Conservation (phyloP, 148 eudicot species). For the Simmondsia chinensis region DNA sequence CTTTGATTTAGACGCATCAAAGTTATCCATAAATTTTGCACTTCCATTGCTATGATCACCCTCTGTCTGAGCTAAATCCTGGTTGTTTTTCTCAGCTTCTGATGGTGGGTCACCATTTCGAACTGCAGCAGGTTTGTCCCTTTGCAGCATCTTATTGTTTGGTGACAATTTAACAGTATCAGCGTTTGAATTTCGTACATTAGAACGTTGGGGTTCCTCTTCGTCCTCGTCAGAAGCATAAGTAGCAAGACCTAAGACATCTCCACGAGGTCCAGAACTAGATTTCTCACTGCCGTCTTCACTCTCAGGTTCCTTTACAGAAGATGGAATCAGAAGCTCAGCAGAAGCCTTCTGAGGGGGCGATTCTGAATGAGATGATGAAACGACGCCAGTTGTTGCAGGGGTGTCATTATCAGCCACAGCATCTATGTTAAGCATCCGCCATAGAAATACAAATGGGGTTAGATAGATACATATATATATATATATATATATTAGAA, state of each 20-base stretch:
- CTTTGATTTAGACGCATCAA: slow-evolving; percentile 27
- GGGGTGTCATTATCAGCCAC: slow-evolving; percentile 24
- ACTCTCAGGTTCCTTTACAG: slow-evolving; percentile 30
- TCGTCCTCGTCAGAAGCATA: slow-evolving; percentile 86
- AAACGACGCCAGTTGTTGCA: slow-evolving; percentile 17
- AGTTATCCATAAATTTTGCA: slow-evolving; percentile 12
- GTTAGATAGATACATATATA: slow-evolving; percentile 1
- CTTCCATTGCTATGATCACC: slow-evolving; percentile 14
- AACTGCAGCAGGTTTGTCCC: slow-evolving; percentile 15
- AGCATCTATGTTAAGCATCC: slow-evolving; percentile 2
- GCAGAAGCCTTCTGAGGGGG: slow-evolving; percentile 53
- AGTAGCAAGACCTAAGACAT: slow-evolving; percentile 77
- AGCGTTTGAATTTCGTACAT: slow-evolving; percentile 13
- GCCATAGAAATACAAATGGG: background rate
- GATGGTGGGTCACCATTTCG: slow-evolving; percentile 36
- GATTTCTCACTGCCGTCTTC: slow-evolving; percentile 56
- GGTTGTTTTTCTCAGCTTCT: slow-evolving; percentile 16
- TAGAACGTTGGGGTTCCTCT: slow-evolving; percentile 35
- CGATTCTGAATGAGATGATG: slow-evolving; percentile 31
- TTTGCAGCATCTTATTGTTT: slow-evolving; percentile 10
- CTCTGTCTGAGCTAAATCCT: slow-evolving; percentile 14
- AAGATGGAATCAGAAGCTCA: slow-evolving; percentile 47
- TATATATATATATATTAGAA: too few relatives aligned
- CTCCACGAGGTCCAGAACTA: slow-evolving; percentile 55
- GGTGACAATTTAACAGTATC: slow-evolving; percentile 10